These are phyloP conservation scores for Elaphomyces granulatus DNA, from an alignment of 495 filamentous ascomycete genomes.

Conservation along the genomic window DNA sequence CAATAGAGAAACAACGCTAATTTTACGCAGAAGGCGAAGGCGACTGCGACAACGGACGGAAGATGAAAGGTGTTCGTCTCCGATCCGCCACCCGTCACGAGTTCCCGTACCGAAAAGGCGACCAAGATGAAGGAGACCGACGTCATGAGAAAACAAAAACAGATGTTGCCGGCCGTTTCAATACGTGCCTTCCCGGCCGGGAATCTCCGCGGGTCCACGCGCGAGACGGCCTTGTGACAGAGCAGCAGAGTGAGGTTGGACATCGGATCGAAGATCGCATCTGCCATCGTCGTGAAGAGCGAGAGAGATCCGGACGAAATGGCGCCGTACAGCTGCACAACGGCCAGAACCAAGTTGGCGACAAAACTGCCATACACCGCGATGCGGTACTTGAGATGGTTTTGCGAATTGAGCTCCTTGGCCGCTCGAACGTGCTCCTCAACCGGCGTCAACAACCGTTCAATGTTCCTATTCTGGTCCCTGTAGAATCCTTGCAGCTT, in stretches of 20 bases:
- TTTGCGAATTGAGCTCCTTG: constrained; percentile 62
- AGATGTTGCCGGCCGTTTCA: constrained; percentile 92
- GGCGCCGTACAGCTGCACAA: constrained; percentile 80
- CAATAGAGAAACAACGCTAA: constrained; percentile 78
- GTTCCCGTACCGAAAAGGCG: constrained; percentile 63
- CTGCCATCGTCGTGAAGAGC: constrained; percentile 95
- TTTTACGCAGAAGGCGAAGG: constrained; percentile 73
- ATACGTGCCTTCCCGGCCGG: constrained; percentile 89
- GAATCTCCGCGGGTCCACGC: constrained; percentile 79
- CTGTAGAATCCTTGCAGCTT: constrained; percentile 79
- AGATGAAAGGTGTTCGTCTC: constrained; percentile 54
- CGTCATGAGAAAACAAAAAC: constrained; percentile 95
- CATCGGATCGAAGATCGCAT: constrained; percentile 88
- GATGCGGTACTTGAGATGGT: constrained; percentile 73
- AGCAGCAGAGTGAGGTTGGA: constrained; percentile 82
- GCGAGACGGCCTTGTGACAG: constrained; percentile 73
- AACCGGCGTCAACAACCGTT: constrained; percentile 80
- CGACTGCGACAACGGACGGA: constrained; percentile 78
- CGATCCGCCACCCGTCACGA: constrained; percentile 32
- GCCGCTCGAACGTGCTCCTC: constrained; percentile 78
- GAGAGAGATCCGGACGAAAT: constrained; percentile 76
- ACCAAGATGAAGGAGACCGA: constrained; percentile 83
- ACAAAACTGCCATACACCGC: constrained; percentile 81
- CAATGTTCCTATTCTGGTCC: constrained; percentile 83
- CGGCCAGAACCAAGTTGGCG: constrained; percentile 66